Evolutionary conservation across 1,284 basidiomycete genomes (phyloP).

Genomic region (Neotropicomus parvogracilis): DNA sequence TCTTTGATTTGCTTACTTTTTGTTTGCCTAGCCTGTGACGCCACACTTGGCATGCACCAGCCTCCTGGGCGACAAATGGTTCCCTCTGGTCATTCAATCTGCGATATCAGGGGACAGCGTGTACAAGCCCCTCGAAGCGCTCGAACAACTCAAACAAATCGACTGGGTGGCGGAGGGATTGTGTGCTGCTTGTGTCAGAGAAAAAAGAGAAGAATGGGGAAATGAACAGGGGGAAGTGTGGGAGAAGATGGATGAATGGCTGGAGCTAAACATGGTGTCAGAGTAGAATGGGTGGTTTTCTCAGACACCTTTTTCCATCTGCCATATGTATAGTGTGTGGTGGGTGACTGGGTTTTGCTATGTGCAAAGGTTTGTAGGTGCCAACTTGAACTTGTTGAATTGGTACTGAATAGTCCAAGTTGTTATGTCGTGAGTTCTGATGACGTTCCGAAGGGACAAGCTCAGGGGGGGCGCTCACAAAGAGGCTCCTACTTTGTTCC

Average conservation of each 20-base stretch:
- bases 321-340: too few species aligned
- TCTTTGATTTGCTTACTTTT: not conserved
- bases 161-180: conserved; percentile 58
- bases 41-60: conserved; percentile 71
- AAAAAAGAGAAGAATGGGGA: conserved; percentile 64
- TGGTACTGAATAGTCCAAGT: too few species aligned
- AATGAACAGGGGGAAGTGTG: conserved; percentile 57
- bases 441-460: too few species aligned
- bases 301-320: too few species aligned
- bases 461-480: too few species aligned
- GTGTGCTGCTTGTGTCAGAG: conserved; percentile 52
- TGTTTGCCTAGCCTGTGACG: conserved; percentile 41
- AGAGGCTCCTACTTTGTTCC: too few species aligned
- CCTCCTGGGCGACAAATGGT: conserved; percentile 65
- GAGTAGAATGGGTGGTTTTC: conserved; percentile 4
- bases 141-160: conserved; percentile 53
- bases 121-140: conserved; percentile 64
- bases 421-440: too few species aligned
- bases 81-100: conserved; percentile 59
- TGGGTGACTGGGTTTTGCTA: too few species aligned
- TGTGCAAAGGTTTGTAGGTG: too few species aligned
- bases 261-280: conserved; percentile 20
- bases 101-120: conserved; percentile 56
- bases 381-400: too few species aligned
- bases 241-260: conserved; percentile 59